These are phyloP conservation scores for Boeremia exigua DNA, from an alignment of 2,329 filamentous ascomycete species.

Conservation along the genomic window DNA sequence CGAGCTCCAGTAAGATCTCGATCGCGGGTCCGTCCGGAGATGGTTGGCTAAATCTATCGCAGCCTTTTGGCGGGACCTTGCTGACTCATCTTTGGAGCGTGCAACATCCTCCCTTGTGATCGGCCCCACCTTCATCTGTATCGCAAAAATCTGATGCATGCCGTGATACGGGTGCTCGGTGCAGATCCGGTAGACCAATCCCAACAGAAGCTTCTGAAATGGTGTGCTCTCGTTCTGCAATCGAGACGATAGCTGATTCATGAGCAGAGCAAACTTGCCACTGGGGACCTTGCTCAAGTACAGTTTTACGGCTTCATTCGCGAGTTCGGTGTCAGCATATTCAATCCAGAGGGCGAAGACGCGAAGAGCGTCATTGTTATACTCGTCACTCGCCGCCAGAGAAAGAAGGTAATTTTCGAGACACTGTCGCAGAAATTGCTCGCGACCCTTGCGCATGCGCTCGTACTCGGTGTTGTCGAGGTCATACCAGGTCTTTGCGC, in stretches of 20 bases:
- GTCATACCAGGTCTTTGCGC: conserved; percentile 87
- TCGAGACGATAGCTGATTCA: conserved; percentile 97
- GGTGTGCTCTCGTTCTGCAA: conserved; percentile 71
- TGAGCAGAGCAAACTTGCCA: conserved; percentile 87
- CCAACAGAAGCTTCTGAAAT: conserved; percentile 79
- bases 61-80: conserved; percentile 74
- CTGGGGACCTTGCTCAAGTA: conserved; percentile 79
- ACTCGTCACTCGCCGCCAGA: conserved; percentile 81
- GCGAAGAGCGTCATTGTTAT: conserved; percentile 87
- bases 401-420: conserved; percentile 92
- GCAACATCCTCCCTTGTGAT: conserved; percentile 54
- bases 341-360: conserved; percentile 96
- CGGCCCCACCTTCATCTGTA: conserved; percentile 58
- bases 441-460: conserved; percentile 75
- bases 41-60: conserved; percentile 71
- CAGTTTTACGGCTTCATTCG: conserved; percentile 76
- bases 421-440: conserved; percentile 84
- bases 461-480: conserved; percentile 88
- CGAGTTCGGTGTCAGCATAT: conserved; percentile 74
- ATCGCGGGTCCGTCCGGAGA: conserved; percentile 60
- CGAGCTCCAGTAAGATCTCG: conserved; percentile 68
- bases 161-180: conserved; percentile 94
- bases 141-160: conserved; percentile 94
- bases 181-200: conserved; percentile 82
- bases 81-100: conserved; percentile 75